Evolutionary conservation across 169 alveolate species (phyloP).

Genomic region (Plasmodium sp.): DNA sequence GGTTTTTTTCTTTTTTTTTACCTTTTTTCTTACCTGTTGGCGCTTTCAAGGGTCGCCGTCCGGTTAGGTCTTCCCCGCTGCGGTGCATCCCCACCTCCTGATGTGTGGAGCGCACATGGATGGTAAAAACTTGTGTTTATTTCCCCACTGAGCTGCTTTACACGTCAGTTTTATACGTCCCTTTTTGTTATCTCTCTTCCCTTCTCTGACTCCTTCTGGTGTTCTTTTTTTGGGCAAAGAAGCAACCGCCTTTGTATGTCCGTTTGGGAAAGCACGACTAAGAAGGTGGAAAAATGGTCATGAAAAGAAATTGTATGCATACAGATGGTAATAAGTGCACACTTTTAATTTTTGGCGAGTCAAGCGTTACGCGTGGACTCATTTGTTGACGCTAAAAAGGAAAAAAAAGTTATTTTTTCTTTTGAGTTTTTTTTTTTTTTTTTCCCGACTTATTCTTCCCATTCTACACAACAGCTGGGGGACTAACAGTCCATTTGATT

Average conservation of each 20-base stretch:
- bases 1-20: background rate
- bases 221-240: background rate
- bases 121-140: background rate
- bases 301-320: background rate
- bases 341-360: background rate
- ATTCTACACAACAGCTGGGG: background rate
- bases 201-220: background rate
- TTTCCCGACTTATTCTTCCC: background rate
- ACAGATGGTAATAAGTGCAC: background rate
- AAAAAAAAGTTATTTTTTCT: background rate
- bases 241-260: background rate
- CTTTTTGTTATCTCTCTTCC: background rate
- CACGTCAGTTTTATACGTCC: background rate
- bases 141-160: background rate
- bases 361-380: background rate
- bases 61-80: background rate
- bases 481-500: background rate
- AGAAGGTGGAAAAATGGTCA: background rate
- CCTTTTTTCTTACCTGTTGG: conserved; percentile 6
- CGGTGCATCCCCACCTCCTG: background rate
- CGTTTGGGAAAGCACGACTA: background rate
- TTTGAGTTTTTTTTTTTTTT: background rate
- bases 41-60: background rate
- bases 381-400: background rate
- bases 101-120: background rate